A percentile compares a stretch with the other conserved stretches of the same genome.
phyloP scores from a whole-genome alignment of 495 filamentous ascomycete genomes.

The Pseudevernia furfuracea region DNA sequence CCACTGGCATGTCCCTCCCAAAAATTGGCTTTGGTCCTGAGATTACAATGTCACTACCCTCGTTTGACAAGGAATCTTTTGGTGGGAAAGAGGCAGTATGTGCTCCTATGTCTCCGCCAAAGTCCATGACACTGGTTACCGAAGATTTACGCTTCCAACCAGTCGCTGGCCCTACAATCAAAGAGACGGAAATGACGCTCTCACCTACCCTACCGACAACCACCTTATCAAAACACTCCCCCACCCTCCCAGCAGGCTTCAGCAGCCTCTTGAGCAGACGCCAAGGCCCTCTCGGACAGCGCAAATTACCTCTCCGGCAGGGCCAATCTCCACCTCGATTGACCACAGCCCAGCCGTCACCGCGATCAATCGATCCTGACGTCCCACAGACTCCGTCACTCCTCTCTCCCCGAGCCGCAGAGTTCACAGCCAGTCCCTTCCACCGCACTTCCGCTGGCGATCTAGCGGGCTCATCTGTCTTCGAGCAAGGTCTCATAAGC shows the following conservation, averaged over 20 bases:
- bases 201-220: not conserved
- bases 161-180: not conserved
- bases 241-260: constrained; percentile 24
- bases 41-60: not conserved
- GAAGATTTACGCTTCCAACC: not conserved
- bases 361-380: constrained; percentile 30
- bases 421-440: constrained; percentile 38
- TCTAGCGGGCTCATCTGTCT: constrained; percentile 31
- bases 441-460: constrained; percentile 33
- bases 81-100: not conserved
- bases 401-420: constrained; percentile 45
- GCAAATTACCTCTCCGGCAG: constrained; percentile 19
- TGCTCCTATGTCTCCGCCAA: not conserved
- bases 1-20: not conserved
- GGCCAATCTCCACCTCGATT: constrained; percentile 9
- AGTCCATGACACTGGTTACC: not conserved
- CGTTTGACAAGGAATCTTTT: not conserved
- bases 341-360: constrained; percentile 3
- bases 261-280: constrained; percentile 24
- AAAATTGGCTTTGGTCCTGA: not conserved
- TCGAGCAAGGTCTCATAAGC: constrained; percentile 29
- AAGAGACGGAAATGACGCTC: constrained; percentile 8
- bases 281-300: constrained; percentile 17
- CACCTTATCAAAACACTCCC: constrained; percentile 8
- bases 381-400: constrained; percentile 33